Evolutionary conservation across 2,329 filamentous ascomycete genomes (phyloP), one percentile per base, ranked within the genome.

Genomic region (Exserohilum rostratum): DNA sequence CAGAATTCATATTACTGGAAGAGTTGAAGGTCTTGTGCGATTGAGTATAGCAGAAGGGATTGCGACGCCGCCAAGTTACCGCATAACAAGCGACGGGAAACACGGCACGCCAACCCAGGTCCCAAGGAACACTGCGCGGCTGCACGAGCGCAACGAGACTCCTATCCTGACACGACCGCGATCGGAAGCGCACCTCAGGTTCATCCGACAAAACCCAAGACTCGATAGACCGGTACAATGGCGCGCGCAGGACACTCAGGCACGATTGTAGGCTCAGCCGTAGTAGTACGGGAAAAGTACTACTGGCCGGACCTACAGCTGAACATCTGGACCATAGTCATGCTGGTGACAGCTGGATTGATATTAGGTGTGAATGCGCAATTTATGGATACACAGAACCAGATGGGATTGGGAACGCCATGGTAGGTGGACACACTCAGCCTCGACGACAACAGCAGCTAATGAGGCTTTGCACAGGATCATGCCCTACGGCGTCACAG

Each of bases 221-320:
- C 42, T 20, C 31, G 37, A 55, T 22, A 51, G 18, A 34, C n/a
- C 22, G 22, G 46, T 52, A 62, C 52, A 52, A 77, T 77, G 74
- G 74, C 74, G 50, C 73, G 74, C 53, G 59, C 57, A 59, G 66
- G 66, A 31, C 64, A 68, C 47, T 67, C 66, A 46, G 64, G 58
- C 46, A 75, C 73, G 43, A 65, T 75, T 2, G 71, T 77, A 40
- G 68, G 69, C 39, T 71, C 70, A 11, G 76, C 71, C 40, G 74
- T 79, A 17, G 73, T 80, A 42, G 77, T 80, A 33, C 76, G 78
- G 27, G 73, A 80, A 61, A 79, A 81, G 65, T 87, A 87, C 76
- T 83, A 81, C 76, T 88, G 85, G 85, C 85, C 85, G 2, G 85
- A 87, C 71, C 77, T 83, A 44, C 85, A 87, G 65, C 79, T 88